phyloP scores from a whole-genome alignment of 768 basidiomycete species.

The Tremella fuciformis region DNA sequence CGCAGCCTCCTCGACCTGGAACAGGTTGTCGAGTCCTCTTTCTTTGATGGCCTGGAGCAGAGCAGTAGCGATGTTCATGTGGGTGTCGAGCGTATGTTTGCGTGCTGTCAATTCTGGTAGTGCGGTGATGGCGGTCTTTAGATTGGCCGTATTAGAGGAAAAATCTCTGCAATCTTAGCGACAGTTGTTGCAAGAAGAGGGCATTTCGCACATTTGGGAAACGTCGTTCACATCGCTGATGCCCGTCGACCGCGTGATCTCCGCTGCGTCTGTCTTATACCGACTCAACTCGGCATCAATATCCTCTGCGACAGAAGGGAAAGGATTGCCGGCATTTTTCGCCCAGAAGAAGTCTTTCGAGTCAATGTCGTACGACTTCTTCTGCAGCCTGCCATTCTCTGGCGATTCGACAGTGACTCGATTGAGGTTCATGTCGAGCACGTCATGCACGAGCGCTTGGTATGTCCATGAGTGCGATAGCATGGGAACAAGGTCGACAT shows the following conservation, averaged over 20 bases:
- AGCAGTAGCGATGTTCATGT: conserved; percentile 98
- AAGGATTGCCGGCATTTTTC: conserved; percentile 90
- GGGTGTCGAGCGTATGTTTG: conserved; percentile 93
- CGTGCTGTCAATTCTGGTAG: conserved; percentile 94
- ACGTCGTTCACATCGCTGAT: conserved; percentile 95
- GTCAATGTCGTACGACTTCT: conserved; percentile 87
- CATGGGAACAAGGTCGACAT: conserved; percentile 89
- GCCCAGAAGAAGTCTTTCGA: conserved; percentile 99
- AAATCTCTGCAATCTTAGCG: conserved; percentile 63
- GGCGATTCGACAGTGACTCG: conserved; percentile 75
- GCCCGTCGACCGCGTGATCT: conserved; percentile 92
- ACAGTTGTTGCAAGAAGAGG: neutral
- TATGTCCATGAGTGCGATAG: conserved; percentile 98
- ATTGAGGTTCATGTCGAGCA: conserved; percentile 93
- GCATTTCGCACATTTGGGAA: conserved; percentile 70
- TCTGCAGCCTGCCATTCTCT: conserved; percentile 60
- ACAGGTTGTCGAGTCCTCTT: conserved; percentile 92
- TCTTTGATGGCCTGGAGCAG: conserved; percentile 92
- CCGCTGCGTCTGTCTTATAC: conserved; percentile 88
- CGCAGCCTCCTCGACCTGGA: conserved; percentile 89
- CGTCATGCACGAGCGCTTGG: conserved; percentile 95
- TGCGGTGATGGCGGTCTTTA: conserved; percentile 96
- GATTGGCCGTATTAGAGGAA: conserved; percentile 83
- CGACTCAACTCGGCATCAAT: conserved; percentile 87
- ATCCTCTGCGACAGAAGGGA: conserved; percentile 97